phyloP scores from a whole-genome alignment of 148 eudicot genomes.

The Dysphania ambrosioides region DNA sequence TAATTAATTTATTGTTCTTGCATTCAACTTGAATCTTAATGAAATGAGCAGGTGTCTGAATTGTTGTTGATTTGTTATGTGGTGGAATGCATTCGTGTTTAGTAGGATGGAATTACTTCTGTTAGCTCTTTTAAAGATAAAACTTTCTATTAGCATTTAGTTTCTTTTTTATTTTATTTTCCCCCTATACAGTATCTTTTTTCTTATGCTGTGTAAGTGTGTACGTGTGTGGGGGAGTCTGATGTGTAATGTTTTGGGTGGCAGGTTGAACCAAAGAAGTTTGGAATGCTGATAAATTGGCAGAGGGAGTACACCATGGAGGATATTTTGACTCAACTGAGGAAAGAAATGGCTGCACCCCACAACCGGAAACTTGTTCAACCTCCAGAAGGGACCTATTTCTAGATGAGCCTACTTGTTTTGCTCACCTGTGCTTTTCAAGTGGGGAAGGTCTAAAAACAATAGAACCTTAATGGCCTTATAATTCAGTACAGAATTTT shows the following conservation, averaged over 20 bases:
- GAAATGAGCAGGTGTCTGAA: neutral
- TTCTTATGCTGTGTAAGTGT: neutral
- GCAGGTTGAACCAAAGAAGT: slow-evolving; percentile 60
- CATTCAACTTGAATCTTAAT: too few species aligned
- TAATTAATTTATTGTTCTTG: neutral
- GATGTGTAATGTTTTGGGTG: neutral
- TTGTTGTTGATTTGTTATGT: neutral
- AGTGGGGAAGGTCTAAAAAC: slow-evolving; percentile 18
- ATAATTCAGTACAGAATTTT: slow-evolving; percentile 31
- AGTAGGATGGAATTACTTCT: neutral
- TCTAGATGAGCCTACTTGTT: slow-evolving; percentile 29
- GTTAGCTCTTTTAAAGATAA: too few species aligned
- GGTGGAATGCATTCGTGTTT: neutral
- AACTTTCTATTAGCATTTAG: neutral
- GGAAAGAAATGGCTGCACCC: slow-evolving; percentile 53
- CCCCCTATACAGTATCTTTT: too few species aligned
- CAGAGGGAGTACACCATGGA: slow-evolving; percentile 59
- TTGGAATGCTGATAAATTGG: slow-evolving; percentile 58
- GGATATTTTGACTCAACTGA: slow-evolving; percentile 49
- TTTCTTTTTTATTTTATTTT: too few species aligned
- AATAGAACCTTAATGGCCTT: slow-evolving; percentile 18
- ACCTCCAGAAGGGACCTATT: slow-evolving; percentile 59
- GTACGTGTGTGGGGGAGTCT: neutral
- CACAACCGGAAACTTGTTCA: slow-evolving; percentile 56
- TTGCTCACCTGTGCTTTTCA: neutral